Evolutionary conservation across 257 asterid species (phyloP).

Genomic region (Solanum piurae): DNA sequence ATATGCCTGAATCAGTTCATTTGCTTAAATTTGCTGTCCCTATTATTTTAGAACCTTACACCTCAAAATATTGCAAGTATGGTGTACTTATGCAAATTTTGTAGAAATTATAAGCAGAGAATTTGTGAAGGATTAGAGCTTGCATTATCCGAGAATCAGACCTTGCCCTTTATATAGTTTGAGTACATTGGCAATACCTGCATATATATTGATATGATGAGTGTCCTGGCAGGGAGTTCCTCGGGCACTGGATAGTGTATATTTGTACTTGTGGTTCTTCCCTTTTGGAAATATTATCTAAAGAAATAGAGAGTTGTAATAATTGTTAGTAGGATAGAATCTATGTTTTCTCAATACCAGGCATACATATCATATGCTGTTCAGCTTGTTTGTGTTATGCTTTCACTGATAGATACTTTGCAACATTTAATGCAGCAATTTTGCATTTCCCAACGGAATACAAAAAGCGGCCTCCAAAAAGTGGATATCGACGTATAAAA

Average conservation of each 20-base stretch:
- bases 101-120: background rate
- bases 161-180: background rate
- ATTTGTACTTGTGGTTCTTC: background rate
- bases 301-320: background rate
- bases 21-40: background rate
- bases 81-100: background rate
- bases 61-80: background rate
- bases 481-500: conserved; percentile 81
- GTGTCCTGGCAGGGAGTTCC: background rate
- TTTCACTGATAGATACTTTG: background rate
- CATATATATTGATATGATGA: background rate
- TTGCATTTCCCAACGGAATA: conserved; percentile 83
- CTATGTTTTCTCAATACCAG: background rate
- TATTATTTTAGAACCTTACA: background rate
- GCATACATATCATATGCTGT: background rate
- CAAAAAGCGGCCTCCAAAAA: conserved; percentile 66
- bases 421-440: conserved; percentile 60
- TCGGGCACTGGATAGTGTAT: background rate
- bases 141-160: background rate
- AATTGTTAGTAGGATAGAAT: background rate
- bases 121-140: background rate
- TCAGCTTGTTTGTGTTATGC: background rate
- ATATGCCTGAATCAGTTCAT: background rate
- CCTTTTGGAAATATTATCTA: background rate
- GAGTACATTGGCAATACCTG: background rate